These are phyloP conservation scores for Phytophthora cactorum DNA, from an alignment of 352 stramenopile genomes.

Conservation along the genomic window DNA sequence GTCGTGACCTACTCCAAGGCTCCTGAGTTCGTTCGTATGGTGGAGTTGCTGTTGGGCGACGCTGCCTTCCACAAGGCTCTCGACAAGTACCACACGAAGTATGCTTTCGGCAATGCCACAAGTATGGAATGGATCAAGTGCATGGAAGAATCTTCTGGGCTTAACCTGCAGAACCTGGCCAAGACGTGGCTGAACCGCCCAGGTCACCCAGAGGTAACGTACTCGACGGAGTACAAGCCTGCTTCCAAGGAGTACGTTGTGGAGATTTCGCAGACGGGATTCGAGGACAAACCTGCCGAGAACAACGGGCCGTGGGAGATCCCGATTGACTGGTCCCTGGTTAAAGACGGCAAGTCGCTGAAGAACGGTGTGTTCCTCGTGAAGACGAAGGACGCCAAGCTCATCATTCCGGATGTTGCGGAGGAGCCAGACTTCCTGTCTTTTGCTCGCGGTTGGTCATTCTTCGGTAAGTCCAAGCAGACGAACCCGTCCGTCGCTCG, in stretches of 20 bases:
- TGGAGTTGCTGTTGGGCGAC: constrained; percentile 69
- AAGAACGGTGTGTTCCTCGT: constrained; percentile 68
- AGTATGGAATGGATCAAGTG: constrained; percentile 79
- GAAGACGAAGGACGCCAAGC: constrained; percentile 60
- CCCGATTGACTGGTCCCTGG: constrained; percentile 75
- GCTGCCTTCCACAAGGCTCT: constrained; percentile 78
- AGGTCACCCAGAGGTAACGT: constrained; percentile 69
- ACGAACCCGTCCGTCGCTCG: constrained; percentile 51
- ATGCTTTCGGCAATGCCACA: constrained; percentile 73
- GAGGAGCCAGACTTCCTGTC: constrained; percentile 75
- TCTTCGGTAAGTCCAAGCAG: constrained; percentile 80
- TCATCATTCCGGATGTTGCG: constrained; percentile 54
- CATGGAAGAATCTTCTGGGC: constrained; percentile 77
- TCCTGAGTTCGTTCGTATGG: constrained; percentile 82
- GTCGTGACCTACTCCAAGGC: constrained; percentile 84
- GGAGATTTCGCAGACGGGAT: constrained; percentile 71
- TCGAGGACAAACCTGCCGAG: constrained; percentile 67
- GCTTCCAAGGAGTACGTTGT: constrained; percentile 58
- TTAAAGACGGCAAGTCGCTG: constrained; percentile 69
- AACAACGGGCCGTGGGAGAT: constrained; percentile 84
- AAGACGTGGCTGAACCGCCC: constrained; percentile 81
- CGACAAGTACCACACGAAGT: constrained; percentile 82
- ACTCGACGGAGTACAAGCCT: constrained; percentile 63
- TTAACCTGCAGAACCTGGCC: constrained; percentile 66
- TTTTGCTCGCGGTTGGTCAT: constrained; percentile 79